Conservation (phyloP, 106 monocot species). For the Dendrobium catenatum region DNA sequence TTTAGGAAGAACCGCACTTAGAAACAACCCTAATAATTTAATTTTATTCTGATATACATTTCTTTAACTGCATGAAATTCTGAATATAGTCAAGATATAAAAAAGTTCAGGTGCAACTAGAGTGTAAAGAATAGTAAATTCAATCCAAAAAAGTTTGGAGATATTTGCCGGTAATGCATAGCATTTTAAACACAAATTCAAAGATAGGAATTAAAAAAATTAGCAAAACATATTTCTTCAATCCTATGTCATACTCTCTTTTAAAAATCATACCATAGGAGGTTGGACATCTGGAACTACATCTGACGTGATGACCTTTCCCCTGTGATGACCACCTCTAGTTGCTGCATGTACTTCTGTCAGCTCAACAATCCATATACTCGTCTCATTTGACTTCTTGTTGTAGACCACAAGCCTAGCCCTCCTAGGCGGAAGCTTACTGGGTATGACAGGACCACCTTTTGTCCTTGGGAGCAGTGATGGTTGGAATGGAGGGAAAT, state of each 20-base stretch:
- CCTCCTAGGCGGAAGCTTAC: conserved; percentile 69
- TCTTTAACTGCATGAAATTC: not conserved
- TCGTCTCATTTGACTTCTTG: conserved; percentile 77
- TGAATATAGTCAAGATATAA: not conserved
- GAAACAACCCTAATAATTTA: not conserved
- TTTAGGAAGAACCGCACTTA: not conserved
- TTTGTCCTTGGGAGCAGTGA: conserved; percentile 74
- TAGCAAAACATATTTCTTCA: not conserved
- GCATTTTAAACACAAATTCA: not conserved
- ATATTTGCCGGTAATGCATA: not conserved
- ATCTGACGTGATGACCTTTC: conserved; percentile 67
- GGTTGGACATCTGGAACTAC: conserved; percentile 89
- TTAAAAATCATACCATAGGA: conserved; percentile 54
- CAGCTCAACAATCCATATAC: conserved; percentile 79
- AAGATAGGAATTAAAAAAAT: not conserved
- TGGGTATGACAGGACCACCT: conserved; percentile 76
- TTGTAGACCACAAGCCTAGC: conserved; percentile 87
- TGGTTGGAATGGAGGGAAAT: conserved; percentile 92
- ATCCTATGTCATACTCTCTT: not conserved
- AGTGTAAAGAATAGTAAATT: not conserved
- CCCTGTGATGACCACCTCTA: conserved; percentile 90
- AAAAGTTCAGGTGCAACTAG: not conserved
- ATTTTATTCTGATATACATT: not conserved
- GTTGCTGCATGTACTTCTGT: conserved; percentile 91
- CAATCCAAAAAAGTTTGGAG: not conserved